phyloP scores from a whole-genome alignment of 176 grass and related monocot genomes.

The Microstegium vimineum region DNA sequence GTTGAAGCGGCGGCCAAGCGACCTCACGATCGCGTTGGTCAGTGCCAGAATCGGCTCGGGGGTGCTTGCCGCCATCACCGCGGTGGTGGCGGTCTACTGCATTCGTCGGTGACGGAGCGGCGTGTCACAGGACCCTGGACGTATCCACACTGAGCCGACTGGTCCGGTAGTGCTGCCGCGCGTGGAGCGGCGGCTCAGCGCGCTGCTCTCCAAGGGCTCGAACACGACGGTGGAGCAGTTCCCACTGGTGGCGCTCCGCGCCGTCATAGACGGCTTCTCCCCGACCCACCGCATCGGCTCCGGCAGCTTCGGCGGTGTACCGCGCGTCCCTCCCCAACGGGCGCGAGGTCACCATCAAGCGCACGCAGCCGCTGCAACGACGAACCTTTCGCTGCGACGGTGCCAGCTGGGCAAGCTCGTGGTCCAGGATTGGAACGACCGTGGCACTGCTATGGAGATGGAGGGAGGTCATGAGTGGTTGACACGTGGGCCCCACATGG shows the following conservation, averaged over 20 bases:
- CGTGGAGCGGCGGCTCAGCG: conserved; percentile 48
- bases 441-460: too few species aligned
- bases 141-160: conserved; percentile 48
- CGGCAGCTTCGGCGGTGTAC: conserved; percentile 90
- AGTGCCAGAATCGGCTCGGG: conserved; percentile 33
- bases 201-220: conserved; percentile 65
- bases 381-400: too few species aligned
- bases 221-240: conserved; percentile 87
- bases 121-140: conserved; percentile 29
- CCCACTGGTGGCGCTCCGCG: conserved; percentile 48
- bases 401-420: too few species aligned
- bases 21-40: conserved; percentile 24
- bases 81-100: not conserved
- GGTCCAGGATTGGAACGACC: too few species aligned
- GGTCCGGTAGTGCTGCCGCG: conserved; percentile 19
- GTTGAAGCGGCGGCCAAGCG: conserved; percentile 15
- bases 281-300: conserved; percentile 68
- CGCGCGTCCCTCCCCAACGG: conserved; percentile 63
- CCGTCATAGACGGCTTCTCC: conserved; percentile 49
- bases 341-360: conserved; percentile 85
- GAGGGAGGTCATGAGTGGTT: too few species aligned
- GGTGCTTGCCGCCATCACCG: not conserved
- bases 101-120: conserved; percentile 2
- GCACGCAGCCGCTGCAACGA: too few species aligned
- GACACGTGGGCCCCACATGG: too few species aligned